Conservation (phyloP, 1,284 basidiomycete species). For the Austropuccinia psidii region DNA sequence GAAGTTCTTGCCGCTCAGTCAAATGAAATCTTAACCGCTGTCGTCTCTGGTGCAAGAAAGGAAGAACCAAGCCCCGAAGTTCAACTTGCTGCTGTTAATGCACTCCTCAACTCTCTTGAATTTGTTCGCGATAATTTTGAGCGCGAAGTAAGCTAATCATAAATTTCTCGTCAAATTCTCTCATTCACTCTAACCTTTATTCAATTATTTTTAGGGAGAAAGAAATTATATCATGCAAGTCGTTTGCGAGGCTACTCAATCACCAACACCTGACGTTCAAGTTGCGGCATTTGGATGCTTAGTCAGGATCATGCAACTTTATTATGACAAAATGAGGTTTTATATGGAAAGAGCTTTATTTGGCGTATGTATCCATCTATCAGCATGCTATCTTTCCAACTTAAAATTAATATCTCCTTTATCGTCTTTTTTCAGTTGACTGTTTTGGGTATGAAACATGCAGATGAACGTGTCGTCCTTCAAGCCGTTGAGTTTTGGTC, state of each 20-base stretch:
- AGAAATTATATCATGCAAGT: slow-evolving; percentile 99
- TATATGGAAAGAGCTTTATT: slow-evolving; percentile 99
- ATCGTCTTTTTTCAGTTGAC: slow-evolving; percentile 62
- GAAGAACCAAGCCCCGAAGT: slow-evolving; percentile 91
- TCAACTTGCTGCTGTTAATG: slow-evolving; percentile 87
- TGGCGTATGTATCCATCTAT: slow-evolving; percentile 59
- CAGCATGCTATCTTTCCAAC: not conserved
- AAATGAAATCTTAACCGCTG: slow-evolving; percentile 96
- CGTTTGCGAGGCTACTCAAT: slow-evolving; percentile 97
- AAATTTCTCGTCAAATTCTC: slow-evolving; percentile 29
- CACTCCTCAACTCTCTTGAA: slow-evolving; percentile 90
- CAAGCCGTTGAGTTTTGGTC: slow-evolving; percentile 99
- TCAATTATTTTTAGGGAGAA: slow-evolving; percentile 63
- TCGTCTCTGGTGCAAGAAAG: slow-evolving; percentile 94
- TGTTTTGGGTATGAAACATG: slow-evolving; percentile 95
- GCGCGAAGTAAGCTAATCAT: slow-evolving; percentile 61
- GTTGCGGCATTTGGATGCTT: slow-evolving; percentile 90
- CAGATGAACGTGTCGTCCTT: slow-evolving; percentile 80
- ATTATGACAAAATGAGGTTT: slow-evolving; percentile 98
- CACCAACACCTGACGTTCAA: slow-evolving; percentile 66
- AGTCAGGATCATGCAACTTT: slow-evolving; percentile 92
- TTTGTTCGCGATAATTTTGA: slow-evolving; percentile 98
- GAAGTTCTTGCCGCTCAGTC: slow-evolving; percentile 79
- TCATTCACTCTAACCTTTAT: slow-evolving; percentile 13
- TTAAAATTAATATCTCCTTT: not conserved